Evolutionary conservation across 164 flowering plant species (phyloP).

Genomic region (Umbilicus rupestris): DNA sequence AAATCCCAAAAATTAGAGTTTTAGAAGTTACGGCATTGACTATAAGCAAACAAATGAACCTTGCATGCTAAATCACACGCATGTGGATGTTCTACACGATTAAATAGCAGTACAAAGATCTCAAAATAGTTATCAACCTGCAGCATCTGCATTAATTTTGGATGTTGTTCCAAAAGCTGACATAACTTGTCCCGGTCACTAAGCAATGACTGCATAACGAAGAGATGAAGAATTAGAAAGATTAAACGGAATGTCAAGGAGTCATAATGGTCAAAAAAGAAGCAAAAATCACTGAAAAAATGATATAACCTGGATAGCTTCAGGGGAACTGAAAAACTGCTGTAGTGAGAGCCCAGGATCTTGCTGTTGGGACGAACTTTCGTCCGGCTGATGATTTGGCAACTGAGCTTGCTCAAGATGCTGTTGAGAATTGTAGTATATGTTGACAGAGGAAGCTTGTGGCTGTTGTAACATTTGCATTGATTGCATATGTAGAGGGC

Average conservation of each 20-base stretch:
- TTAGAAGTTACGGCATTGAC: not conserved
- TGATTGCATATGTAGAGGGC: conserved; percentile 47
- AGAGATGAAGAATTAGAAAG: not conserved
- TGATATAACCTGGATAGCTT: conserved; percentile 98
- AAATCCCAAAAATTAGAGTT: not conserved
- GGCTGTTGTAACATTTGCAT: conserved; percentile 62
- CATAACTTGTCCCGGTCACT: conserved; percentile 88
- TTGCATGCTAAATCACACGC: not conserved
- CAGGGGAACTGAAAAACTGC: conserved; percentile 73
- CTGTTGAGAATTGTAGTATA: conserved; percentile 53
- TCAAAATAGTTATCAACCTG: conserved; percentile 42
- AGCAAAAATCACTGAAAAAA: no score
- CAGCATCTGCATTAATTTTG: conserved; percentile 96
- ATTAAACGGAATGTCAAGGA: not conserved
- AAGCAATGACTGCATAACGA: conserved; percentile 61
- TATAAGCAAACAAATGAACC: not conserved
- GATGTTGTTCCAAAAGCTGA: conserved; percentile 89
- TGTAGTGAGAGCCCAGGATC: conserved; percentile 64
- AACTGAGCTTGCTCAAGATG: conserved; percentile 37
- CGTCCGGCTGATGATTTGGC: conserved; percentile 39
- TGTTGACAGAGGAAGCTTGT: conserved; percentile 42
- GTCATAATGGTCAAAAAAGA: not conserved
- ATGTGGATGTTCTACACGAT: not conserved
- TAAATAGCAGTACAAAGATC: not conserved
- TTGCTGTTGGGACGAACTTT: conserved; percentile 39